Evolutionary conservation across 306 rosid species (phyloP).

Genomic region (Begonia fuchsioides): DNA sequence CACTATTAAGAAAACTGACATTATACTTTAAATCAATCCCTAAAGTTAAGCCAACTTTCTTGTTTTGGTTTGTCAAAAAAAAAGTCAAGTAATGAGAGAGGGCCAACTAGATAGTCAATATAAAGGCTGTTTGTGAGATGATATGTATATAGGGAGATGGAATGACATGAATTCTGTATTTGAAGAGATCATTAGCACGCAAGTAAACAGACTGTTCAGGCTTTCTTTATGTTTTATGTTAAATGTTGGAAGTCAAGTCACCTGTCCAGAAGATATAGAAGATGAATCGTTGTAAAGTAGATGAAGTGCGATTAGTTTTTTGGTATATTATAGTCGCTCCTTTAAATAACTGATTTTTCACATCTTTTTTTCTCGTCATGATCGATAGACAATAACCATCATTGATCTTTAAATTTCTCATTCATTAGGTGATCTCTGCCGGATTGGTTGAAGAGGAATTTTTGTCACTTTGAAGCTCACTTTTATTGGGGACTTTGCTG

Average conservation of each 20-base stretch:
- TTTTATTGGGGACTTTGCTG: conserved; percentile 15
- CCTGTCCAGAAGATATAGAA: conserved; percentile 42
- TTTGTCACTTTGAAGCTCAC: conserved; percentile 9
- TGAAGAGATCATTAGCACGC: background rate
- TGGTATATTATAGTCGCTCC: conserved; percentile 21
- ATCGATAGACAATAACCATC: background rate
- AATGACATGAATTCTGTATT: background rate
- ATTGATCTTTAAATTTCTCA: conserved; percentile 18
- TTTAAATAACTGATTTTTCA: conserved; percentile 7
- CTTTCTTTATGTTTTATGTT: conserved; percentile 22
- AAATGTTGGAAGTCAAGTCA: conserved; percentile 36
- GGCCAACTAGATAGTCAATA: background rate
- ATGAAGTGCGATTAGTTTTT: conserved; percentile 8
- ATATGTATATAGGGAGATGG: background rate
- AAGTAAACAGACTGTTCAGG: conserved; percentile 1
- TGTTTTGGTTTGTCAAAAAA: background rate
- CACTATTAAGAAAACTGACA: too few species aligned
- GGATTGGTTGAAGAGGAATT: conserved; percentile 24
- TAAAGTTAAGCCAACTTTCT: too few species aligned
- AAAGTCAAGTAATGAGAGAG: background rate
- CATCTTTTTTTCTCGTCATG: conserved; percentile 12
- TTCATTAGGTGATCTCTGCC: conserved; percentile 26
- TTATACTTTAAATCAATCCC: too few species aligned
- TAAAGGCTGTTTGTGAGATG: conserved; percentile 6
- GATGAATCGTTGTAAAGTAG: conserved; percentile 24